These are phyloP conservation scores for Podila verticillata DNA, from an alignment of 192 early-diverging fungal species.

Conservation along the genomic window DNA sequence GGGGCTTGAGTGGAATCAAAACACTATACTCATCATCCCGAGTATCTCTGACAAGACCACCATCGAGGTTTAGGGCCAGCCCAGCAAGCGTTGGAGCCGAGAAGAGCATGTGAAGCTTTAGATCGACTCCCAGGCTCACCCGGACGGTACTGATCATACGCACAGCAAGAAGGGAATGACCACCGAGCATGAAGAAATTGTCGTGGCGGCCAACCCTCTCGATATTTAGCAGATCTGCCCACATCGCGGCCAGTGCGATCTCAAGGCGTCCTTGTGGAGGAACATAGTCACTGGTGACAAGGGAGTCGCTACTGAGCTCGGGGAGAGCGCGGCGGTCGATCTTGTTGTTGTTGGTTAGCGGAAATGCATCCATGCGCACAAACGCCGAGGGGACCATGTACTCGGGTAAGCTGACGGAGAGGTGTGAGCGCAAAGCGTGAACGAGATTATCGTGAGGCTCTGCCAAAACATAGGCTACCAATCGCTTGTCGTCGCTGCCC, in stretches of 20 bases:
- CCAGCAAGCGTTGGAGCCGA: neutral
- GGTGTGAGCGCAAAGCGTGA: neutral
- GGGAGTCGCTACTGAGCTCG: neutral
- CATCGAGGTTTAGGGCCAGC: too few species aligned
- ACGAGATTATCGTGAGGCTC: slow-evolving; percentile 16
- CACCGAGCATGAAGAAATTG: slow-evolving; percentile 30
- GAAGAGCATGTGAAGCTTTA: neutral
- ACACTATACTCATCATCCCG: neutral
- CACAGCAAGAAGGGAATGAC: slow-evolving; percentile 15
- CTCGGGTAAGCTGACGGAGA: neutral
- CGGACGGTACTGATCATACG: neutral
- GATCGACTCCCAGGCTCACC: neutral
- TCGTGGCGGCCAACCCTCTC: slow-evolving; percentile 9
- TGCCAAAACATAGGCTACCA: slow-evolving; percentile 65
- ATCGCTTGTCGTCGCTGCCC: slow-evolving; percentile 59
- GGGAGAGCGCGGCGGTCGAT: neutral
- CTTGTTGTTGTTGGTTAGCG: neutral
- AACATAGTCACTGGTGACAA: neutral
- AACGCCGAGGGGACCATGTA: neutral
- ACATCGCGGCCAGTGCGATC: neutral
- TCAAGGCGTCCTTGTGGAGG: neutral
- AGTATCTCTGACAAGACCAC: too few species aligned
- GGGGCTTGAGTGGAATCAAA: neutral
- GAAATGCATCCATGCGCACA: neutral
- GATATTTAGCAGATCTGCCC: neutral